Base-by-base conservation (phyloP, 805 yeast genomes). In the Ascoidea asiatica region DNA sequence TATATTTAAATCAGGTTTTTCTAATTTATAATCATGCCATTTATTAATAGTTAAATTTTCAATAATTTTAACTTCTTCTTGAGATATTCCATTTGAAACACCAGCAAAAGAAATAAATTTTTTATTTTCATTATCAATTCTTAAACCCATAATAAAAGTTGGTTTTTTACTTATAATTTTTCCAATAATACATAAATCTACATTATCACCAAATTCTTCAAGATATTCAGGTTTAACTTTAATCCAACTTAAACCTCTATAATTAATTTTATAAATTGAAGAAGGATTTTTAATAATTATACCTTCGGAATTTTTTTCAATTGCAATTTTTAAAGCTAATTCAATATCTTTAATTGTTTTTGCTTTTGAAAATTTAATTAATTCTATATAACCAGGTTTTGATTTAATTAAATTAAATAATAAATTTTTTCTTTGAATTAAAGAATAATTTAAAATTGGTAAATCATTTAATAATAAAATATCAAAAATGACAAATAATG, bases 221-320 rank as follows among this genome's bases (percentile, higher is more conserved):
- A 88, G 64, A 56, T 88, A 89, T 52, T 89, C 96, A 0, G 97
- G 97, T 58, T 90, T 90, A 2, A 90, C 73, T 55, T 90, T 90
- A 15, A 87, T 65, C 95, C 97, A 90, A n/a, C 69, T 62, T 17
- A 71, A 73, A 39, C 70, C 68, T 42, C 87, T 63, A 33, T 70
- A 72, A n/a, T 77, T 85, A 15, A 83, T 68, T 2, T 62, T 56
- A 57, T 90, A 90, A 15, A 57, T 62, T 2, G 82, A 69, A 11
- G 63, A 58, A 1, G 77, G 72, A 49, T 77, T 71, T 56, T 90
- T 90, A 37, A 90, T 60, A 45, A 90, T 75, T 6, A 90, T 63
- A 0, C 98, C 98, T 59, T 90, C 98, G 19, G 86, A 73, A 42
- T 81, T 71, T 37, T 65, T 65, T 2, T 67, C 66, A 2, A 89